Evolutionary conservation across 768 basidiomycete species (phyloP).

Genomic region (Punctularia strigosozonata): DNA sequence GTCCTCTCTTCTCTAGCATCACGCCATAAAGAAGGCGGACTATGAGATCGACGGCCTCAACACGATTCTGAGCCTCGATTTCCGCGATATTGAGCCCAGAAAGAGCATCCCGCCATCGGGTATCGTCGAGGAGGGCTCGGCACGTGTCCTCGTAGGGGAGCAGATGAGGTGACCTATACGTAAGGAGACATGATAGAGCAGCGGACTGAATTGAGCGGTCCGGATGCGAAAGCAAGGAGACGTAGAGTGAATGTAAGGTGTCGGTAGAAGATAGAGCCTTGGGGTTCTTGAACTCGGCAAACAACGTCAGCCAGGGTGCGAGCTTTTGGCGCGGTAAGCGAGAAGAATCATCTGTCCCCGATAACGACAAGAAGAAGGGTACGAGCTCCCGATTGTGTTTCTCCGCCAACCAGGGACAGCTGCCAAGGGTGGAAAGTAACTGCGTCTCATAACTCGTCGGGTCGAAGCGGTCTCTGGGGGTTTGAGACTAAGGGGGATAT

Average conservation of each 20-base stretch:
- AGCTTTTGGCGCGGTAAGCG: constrained; percentile 53
- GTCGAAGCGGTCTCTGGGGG: constrained; percentile 52
- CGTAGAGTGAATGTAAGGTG: constrained; percentile 53
- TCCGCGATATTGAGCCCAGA: constrained; percentile 54
- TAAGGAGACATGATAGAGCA: constrained; percentile 68
- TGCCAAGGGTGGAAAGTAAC: constrained; percentile 58
- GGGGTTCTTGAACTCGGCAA: constrained; percentile 89
- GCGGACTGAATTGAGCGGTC: constrained; percentile 67
- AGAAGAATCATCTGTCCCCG: constrained; percentile 23
- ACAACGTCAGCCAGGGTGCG: constrained; percentile 67
- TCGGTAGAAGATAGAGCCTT: constrained; percentile 70
- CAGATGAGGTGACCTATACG: constrained; percentile 63
- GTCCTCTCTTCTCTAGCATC: constrained; percentile 72
- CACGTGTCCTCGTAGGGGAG: constrained; percentile 50
- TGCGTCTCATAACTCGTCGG: constrained; percentile 68
- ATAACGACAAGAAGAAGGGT: constrained; percentile 60
- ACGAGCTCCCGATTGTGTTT: constrained; percentile 82
- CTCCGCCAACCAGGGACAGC: constrained; percentile 63
- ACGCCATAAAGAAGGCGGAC: constrained; percentile 78
- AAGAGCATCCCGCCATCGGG: constrained; percentile 83
- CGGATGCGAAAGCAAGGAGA: constrained; percentile 70
- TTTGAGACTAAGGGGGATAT: constrained; percentile 22
- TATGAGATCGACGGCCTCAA: constrained; percentile 54
- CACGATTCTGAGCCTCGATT: constrained; percentile 42
- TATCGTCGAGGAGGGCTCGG: constrained; percentile 66